Percentiles rank a stretch among this genome's conserved stretches.
These are phyloP conservation scores for Silene uniflora DNA, from an alignment of 148 eudicot species.

Conservation along the genomic window DNA sequence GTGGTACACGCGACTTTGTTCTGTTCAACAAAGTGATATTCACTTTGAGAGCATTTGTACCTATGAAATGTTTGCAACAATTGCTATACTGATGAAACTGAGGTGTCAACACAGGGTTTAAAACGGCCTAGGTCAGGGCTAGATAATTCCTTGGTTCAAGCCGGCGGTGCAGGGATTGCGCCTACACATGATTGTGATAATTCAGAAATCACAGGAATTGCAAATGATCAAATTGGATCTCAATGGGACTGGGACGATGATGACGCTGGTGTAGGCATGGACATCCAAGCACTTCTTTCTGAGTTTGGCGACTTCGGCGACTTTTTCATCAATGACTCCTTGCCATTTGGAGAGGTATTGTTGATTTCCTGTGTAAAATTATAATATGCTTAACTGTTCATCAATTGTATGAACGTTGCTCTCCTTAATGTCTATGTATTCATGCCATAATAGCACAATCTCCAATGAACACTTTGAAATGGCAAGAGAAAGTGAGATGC, in stretches of 20 bases:
- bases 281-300: constrained; percentile 87
- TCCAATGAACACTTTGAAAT: not conserved
- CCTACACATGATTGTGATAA: constrained; percentile 50
- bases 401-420: constrained; percentile 2
- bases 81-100: constrained; percentile 10
- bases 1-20: not conserved
- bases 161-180: constrained; percentile 47
- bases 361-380: not conserved
- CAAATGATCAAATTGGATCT: constrained; percentile 56
- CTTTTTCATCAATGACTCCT: constrained; percentile 74
- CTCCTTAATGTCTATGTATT: not conserved
- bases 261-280: constrained; percentile 69
- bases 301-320: constrained; percentile 99
- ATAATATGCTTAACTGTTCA: not conserved
- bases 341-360: constrained; percentile 94
- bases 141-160: constrained; percentile 58
- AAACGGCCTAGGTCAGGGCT: constrained; percentile 74
- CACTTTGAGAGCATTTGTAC: not conserved
- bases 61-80: not conserved
- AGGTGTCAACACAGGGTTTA: constrained; percentile 59
- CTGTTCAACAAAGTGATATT: not conserved
- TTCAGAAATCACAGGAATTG: constrained; percentile 48
- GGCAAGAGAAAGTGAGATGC: not conserved
- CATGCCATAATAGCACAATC: not conserved
- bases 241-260: constrained; percentile 95